A percentile compares a stretch with the other conserved stretches of the same genome.
Evolutionary conservation across 768 basidiomycete species (phyloP).

Genomic region (Boletus pseudo-olivaceus): DNA sequence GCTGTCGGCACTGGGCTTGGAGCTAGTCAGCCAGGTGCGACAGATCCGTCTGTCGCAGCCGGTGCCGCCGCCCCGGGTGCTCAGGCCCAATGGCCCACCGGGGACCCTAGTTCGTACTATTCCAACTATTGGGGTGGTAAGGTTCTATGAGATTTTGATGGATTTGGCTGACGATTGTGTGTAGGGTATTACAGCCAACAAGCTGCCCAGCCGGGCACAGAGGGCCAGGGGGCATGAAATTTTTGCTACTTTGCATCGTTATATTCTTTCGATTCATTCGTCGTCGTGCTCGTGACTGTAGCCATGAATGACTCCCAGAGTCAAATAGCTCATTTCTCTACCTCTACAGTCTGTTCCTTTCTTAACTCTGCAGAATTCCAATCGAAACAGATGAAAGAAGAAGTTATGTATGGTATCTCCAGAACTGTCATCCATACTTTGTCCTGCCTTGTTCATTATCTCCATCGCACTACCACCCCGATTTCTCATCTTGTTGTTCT

Average conservation of each 20-base stretch:
- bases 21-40: conserved; percentile 53
- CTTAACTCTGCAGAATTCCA: conserved; percentile 28
- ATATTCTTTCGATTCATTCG: conserved; percentile 23
- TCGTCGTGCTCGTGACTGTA: conserved; percentile 32
- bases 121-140: conserved; percentile 82
- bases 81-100: conserved; percentile 74
- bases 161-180: conserved; percentile 15
- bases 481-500: conserved; percentile 26
- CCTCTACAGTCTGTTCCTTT: conserved; percentile 20
- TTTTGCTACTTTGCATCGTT: conserved; percentile 23
- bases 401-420: conserved; percentile 33
- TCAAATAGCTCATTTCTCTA: conserved; percentile 17
- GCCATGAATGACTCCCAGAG: conserved; percentile 25
- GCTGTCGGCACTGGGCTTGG: conserved; percentile 54
- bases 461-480: conserved; percentile 12
- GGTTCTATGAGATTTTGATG: conserved; percentile 18
- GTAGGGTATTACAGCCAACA: conserved; percentile 83
- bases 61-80: conserved; percentile 52
- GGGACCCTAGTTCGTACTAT: conserved; percentile 74
- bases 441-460: conserved; percentile 24
- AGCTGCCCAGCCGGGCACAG: conserved; percentile 54
- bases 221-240: conserved; percentile 43
- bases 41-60: conserved; percentile 48
- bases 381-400: conserved; percentile 31
- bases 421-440: conserved; percentile 30